A percentile compares a stretch with the other conserved stretches of the same genome.
Evolutionary conservation across 352 stramenopile genomes (phyloP).

Genomic region (Globisporangium canariense): DNA sequence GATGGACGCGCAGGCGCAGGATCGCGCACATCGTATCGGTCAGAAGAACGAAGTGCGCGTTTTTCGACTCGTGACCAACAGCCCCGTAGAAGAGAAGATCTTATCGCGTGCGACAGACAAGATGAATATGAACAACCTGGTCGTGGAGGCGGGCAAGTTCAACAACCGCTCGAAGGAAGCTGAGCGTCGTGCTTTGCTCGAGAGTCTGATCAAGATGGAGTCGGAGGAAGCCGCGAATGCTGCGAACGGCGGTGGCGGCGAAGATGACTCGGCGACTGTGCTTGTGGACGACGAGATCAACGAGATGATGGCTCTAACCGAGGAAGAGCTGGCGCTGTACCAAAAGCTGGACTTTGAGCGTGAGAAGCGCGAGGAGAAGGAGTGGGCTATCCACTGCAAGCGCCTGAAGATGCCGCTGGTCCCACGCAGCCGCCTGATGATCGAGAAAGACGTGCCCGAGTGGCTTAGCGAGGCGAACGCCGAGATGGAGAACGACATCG

Average conservation of each 20-base stretch:
- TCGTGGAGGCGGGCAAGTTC: slow-evolving; percentile 87
- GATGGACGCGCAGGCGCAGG: slow-evolving; percentile 91
- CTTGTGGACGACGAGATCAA: slow-evolving; percentile 86
- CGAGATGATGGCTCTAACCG: slow-evolving; percentile 88
- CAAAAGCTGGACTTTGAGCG: slow-evolving; percentile 70
- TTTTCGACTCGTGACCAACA: slow-evolving; percentile 84
- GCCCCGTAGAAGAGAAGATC: slow-evolving; percentile 87
- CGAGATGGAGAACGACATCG: slow-evolving; percentile 53
- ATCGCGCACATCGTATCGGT: slow-evolving; percentile 90
- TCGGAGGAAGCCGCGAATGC: slow-evolving; percentile 76
- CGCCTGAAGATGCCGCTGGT: slow-evolving; percentile 40
- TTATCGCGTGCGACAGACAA: slow-evolving; percentile 84
- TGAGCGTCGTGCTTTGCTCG: slow-evolving; percentile 78
- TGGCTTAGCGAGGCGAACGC: slow-evolving; percentile 76
- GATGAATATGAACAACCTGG: slow-evolving; percentile 91
- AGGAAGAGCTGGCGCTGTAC: slow-evolving; percentile 80
- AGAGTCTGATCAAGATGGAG: slow-evolving; percentile 89
- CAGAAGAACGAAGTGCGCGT: slow-evolving; percentile 90
- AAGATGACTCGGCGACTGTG: slow-evolving; percentile 64
- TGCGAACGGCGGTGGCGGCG: slow-evolving; percentile 29
- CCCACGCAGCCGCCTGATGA: slow-evolving; percentile 63
- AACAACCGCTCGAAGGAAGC: slow-evolving; percentile 87
- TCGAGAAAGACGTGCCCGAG: slow-evolving; percentile 59
- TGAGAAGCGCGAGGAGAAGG: slow-evolving; percentile 48
- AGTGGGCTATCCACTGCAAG: slow-evolving; percentile 72